These are phyloP conservation scores for Lactifluus subvellereus DNA, from an alignment of 768 basidiomycete species.

Conservation along the genomic window DNA sequence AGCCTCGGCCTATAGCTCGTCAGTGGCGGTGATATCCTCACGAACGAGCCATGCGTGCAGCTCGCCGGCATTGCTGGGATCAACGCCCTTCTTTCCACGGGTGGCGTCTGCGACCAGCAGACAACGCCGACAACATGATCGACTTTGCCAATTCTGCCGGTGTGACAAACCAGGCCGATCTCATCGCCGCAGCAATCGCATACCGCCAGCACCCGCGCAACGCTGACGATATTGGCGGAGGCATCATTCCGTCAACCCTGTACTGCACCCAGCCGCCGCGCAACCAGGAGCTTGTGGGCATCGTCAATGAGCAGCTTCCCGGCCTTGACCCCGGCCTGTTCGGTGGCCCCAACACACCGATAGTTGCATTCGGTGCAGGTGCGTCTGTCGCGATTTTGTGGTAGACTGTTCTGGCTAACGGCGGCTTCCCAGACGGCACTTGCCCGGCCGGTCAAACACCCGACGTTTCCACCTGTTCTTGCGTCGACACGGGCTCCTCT, in stretches of 20 bases:
- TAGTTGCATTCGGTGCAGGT: slow-evolving; percentile 43
- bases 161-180: slow-evolving; percentile 35
- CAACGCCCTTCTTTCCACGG: slow-evolving; percentile 41
- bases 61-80: slow-evolving; percentile 38
- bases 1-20: slow-evolving; percentile 20
- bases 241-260: slow-evolving; percentile 41
- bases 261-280: slow-evolving; percentile 51
- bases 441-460: slow-evolving; percentile 42
- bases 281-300: slow-evolving; percentile 43
- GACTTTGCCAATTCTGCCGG: slow-evolving; percentile 43
- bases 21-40: slow-evolving; percentile 40
- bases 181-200: slow-evolving; percentile 39
- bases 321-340: slow-evolving; percentile 47
- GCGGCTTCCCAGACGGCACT: slow-evolving; percentile 34
- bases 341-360: slow-evolving; percentile 44
- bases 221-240: slow-evolving; percentile 36
- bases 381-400: slow-evolving; percentile 20
- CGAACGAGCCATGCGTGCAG: slow-evolving; percentile 37
- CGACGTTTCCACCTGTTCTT: slow-evolving; percentile 39
- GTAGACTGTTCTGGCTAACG: neutral
- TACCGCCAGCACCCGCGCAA: slow-evolving; percentile 42
- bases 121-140: slow-evolving; percentile 46
- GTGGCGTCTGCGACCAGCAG: slow-evolving; percentile 46
- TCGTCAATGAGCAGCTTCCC: slow-evolving; percentile 50
- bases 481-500: slow-evolving; percentile 19